Evolutionary conservation across 345 rosid species (phyloP).

Genomic region (Eutrema japonicum): DNA sequence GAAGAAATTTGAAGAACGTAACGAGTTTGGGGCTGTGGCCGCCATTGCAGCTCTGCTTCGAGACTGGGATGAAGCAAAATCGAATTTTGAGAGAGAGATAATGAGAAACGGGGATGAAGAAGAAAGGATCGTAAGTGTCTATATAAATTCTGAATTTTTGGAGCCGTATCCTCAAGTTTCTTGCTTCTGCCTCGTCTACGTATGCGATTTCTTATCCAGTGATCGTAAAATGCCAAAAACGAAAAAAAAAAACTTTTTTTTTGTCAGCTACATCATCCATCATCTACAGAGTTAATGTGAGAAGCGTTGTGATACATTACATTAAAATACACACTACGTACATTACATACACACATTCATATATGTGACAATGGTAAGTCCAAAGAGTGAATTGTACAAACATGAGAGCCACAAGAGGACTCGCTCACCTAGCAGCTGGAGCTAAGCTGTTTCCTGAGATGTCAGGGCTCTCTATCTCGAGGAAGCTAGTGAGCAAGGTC

Average conservation of each 20-base stretch:
- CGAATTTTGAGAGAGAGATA: not conserved
- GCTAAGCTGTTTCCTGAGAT: conserved; percentile 64
- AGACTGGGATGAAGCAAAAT: not conserved
- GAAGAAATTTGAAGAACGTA: too few species aligned
- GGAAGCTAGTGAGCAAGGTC: conserved; percentile 87
- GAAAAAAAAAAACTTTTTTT: not conserved
- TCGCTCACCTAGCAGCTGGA: conserved; percentile 75
- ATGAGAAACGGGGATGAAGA: not conserved
- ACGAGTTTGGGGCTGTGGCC: too few species aligned
- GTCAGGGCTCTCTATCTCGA: conserved; percentile 88
- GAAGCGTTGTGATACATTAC: conserved; percentile 6
- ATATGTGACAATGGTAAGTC: conserved; percentile 10
- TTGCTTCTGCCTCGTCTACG: conserved; percentile 21
- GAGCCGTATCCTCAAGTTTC: conserved; percentile 8
- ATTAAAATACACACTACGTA: not conserved
- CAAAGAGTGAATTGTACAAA: not conserved
- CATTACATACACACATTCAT: conserved; percentile 21
- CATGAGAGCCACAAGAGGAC: conserved; percentile 19
- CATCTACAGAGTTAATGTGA: conserved; percentile 3
- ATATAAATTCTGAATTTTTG: not conserved
- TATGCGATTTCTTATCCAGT: conserved; percentile 10
- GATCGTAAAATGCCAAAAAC: not conserved
- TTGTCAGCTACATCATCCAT: not conserved
- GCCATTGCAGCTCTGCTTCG: conserved; percentile 24
- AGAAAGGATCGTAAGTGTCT: too few species aligned